phyloP scores from a whole-genome alignment of 106 monocot genomes.

The Dactylorhiza incarnata region DNA sequence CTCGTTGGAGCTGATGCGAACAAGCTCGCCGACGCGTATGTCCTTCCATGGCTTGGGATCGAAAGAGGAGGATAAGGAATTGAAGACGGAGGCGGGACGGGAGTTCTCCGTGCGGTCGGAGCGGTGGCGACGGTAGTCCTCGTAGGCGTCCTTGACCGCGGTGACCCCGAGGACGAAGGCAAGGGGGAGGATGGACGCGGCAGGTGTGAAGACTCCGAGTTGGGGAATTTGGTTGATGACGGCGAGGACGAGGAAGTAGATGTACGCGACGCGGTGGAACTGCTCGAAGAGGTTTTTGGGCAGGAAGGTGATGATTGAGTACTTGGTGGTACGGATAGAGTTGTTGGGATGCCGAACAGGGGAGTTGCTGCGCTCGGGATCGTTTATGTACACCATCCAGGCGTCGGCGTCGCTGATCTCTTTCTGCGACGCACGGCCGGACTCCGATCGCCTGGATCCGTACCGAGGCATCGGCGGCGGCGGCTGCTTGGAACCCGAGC shows the following conservation, averaged over 20 bases:
- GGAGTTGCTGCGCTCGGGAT: constrained; percentile 34
- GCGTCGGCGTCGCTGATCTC: constrained; percentile 83
- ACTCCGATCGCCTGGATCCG: constrained; percentile 36
- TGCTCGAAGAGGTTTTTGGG: constrained; percentile 84
- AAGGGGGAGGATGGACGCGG: constrained; percentile 56
- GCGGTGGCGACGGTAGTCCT: constrained; percentile 71
- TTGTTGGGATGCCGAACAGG: constrained; percentile 27
- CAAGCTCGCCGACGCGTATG: constrained; percentile 56
- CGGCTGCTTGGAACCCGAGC: constrained; percentile 4
- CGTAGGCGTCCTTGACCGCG: constrained; percentile 79
- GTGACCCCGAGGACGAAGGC: constrained; percentile 64
- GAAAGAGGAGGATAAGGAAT: constrained; percentile 20
- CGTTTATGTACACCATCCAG: constrained; percentile 66
- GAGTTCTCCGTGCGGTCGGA: constrained; percentile 68
- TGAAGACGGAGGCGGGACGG: constrained; percentile 30
- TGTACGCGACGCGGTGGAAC: constrained; percentile 69
- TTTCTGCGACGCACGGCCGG: constrained; percentile 39
- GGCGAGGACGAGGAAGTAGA: constrained; percentile 64
- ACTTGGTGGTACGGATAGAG: constrained; percentile 52
- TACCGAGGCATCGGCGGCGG: constrained; percentile 10
- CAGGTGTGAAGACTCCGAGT: constrained; percentile 45
- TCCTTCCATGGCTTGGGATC: constrained; percentile 49
- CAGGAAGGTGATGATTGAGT: constrained; percentile 48
- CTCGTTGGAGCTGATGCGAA: constrained; percentile 40
- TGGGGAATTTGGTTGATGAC: constrained; percentile 59